Evolutionary conservation across 768 basidiomycete genomes (phyloP), one percentile per base, ranked within the genome.

Genomic region (Chalciporus piperatus): DNA sequence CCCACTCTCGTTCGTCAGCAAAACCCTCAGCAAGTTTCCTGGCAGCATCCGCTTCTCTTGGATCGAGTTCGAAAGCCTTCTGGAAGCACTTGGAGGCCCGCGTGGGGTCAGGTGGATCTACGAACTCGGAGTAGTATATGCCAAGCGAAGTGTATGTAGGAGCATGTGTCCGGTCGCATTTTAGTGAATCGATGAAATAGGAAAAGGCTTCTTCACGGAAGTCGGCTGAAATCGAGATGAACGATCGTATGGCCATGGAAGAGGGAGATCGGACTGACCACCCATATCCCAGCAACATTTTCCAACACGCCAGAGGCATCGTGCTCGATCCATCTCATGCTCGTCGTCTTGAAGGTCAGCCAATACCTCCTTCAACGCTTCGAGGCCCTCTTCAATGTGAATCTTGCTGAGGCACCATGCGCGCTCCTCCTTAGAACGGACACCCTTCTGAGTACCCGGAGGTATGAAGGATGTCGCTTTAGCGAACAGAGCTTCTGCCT

Each of bases 81-180:
- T 98, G 94, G 69, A 96, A 98, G 66, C 96, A 98, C 65, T 94
- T 95, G 3, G 90, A 87, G 0, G 96, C 89, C 33, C 95, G 83
- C 6, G 81, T 80, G 20, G 83, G 84, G 68, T 98, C 95, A 0
- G 85, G 81, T 0, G 92, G 92, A 11, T 74, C 70, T 4, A 79
- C 72, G 51, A 73, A 75, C 38, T 93, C 87, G 17, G 79, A 70
- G 68, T 98, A 98, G 70, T 94, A 94, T 42, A 91, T 74, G 7
- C 97, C 97, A 3, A 99, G 81, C 1, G 92, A 92, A 3, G 96
- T 96, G 66, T 92, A 98, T 0, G 97, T 85, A 1, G 97, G 88
- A 0, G 96, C 93, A 65, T 85, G 97, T 9, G 80, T 74, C 0
- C 89, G 68, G 45, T 81, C 79, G 27, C 79, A 82, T 62, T 92